Evolutionary conservation across 345 rosid genomes (phyloP), one percentile per base, ranked within the genome.

Genomic region (Ailanthus altissimus): DNA sequence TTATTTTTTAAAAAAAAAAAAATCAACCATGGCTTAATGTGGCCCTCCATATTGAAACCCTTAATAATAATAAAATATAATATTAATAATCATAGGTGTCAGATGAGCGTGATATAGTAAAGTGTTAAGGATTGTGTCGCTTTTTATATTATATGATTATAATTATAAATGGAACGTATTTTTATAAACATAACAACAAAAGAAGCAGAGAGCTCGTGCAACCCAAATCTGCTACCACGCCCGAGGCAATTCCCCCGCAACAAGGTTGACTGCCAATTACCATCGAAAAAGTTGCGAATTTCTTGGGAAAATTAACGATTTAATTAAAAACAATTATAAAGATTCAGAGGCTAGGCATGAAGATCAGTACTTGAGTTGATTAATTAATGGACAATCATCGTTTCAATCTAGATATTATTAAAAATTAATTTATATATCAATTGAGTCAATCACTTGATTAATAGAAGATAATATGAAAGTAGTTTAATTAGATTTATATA

Each of bases 161-260:
- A 11, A 63, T 38, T 28, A 21, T 21, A 46, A 47, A 7, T 26
- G 72, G 72, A 68, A 68, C 72, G 40, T 49, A 49, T 32, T 49
- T 68, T 6, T 1, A 68, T 49, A 8, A 47, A 26, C 57, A 28
- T 13, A 28, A 49, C n/a, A 32, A 23, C 72, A 9, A 68, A 38
- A 28, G 12, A 49, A 49, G 9, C 36, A 0, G 43, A 25, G 42
- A 28, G 5, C 16, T 38, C 46, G 13, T 16, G 63, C 25, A 1
- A 36, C 58, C 61, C 2, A 18, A 40, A 53, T 9, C 67, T 78
- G 62, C 61, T 43, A 40, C 75, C 70, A 18, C 59, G 8, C 43
- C 54, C 49, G 54, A n/a, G 62, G 64, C 79, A 61, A 76, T 58
- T 71, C 73, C 81, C 85, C 86, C 32, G 9, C 77, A 74, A 75